A percentile compares a stretch with the other conserved stretches of the same genome.
Evolutionary conservation across 345 rosid genomes (phyloP).

Genomic region (Eucalyptus guilfoylei): DNA sequence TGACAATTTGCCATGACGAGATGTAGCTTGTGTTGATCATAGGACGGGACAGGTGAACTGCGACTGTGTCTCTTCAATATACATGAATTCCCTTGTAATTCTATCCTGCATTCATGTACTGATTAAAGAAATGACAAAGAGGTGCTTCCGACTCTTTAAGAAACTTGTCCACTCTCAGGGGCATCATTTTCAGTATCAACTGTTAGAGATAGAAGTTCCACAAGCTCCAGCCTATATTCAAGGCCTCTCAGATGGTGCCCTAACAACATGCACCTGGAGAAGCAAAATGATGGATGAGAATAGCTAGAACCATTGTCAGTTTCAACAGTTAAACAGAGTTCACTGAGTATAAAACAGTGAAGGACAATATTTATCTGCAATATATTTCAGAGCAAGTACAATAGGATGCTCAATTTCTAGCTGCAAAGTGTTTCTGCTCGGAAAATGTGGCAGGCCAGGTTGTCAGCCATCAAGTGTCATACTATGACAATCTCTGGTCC

Average conservation of each 20-base stretch:
- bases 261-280: conserved; percentile 76
- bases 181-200: conserved; percentile 24
- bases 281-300: neutral
- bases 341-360: neutral
- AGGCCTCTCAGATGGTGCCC: conserved; percentile 92
- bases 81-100: neutral
- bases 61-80: neutral
- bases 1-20: neutral
- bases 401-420: neutral
- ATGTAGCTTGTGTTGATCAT: neutral
- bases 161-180: conserved; percentile 9
- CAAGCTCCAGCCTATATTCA: conserved; percentile 77
- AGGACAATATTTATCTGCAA: neutral
- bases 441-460: neutral
- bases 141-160: neutral
- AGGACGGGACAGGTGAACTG: neutral
- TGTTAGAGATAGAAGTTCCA: conserved; percentile 54
- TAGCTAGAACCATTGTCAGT: neutral
- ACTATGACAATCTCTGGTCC: neutral
- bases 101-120: neutral
- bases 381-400: neutral
- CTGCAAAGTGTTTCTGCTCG: neutral
- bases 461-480: neutral
- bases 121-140: neutral
- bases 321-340: neutral